These are phyloP conservation scores for Venturia carpophila DNA, from an alignment of 2,329 filamentous ascomycete species.

Conservation along the genomic window DNA sequence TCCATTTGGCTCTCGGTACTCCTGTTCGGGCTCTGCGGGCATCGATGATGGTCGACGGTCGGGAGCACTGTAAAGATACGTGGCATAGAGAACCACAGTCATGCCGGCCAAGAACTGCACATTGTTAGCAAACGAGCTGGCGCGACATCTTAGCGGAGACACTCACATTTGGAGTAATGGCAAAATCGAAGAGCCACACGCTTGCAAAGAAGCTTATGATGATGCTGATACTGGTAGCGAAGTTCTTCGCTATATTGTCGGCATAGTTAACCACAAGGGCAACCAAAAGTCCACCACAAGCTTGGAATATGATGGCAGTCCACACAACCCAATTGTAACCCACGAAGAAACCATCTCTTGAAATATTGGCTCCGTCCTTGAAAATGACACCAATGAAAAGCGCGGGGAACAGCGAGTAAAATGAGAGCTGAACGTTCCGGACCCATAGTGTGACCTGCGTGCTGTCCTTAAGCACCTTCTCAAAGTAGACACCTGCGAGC, in stretches of 20 bases:
- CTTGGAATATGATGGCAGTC: slow-evolving; percentile 75
- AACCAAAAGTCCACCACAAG: slow-evolving; percentile 74
- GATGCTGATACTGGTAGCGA: slow-evolving; percentile 87
- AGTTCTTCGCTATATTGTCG: slow-evolving; percentile 89
- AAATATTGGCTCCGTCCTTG: slow-evolving; percentile 78
- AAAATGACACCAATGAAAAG: slow-evolving; percentile 78
- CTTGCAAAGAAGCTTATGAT: slow-evolving; percentile 79
- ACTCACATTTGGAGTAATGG: slow-evolving; percentile 64
- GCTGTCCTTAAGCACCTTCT: slow-evolving; percentile 89
- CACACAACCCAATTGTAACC: slow-evolving; percentile 93
- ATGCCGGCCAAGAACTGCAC: slow-evolving; percentile 75
- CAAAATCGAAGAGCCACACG: slow-evolving; percentile 75
- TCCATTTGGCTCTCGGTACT: slow-evolving; percentile 67
- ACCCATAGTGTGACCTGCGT: slow-evolving; percentile 78
- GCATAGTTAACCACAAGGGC: slow-evolving; percentile 74
- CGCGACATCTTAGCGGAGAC: slow-evolving; percentile 15
- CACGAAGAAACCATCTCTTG: slow-evolving; percentile 81
- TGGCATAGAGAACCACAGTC: slow-evolving; percentile 67
- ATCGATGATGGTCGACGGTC: slow-evolving; percentile 60
- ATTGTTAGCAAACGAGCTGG: slow-evolving; percentile 16
- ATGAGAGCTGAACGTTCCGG: slow-evolving; percentile 86
- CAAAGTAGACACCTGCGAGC: slow-evolving; percentile 77
- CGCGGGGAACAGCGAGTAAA: slow-evolving; percentile 88
- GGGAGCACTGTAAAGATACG: slow-evolving; percentile 72
- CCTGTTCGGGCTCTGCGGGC: slow-evolving; percentile 44